Evolutionary conservation across 441 rosid species (phyloP).

Genomic region (Pelargonium exstipulatum): DNA sequence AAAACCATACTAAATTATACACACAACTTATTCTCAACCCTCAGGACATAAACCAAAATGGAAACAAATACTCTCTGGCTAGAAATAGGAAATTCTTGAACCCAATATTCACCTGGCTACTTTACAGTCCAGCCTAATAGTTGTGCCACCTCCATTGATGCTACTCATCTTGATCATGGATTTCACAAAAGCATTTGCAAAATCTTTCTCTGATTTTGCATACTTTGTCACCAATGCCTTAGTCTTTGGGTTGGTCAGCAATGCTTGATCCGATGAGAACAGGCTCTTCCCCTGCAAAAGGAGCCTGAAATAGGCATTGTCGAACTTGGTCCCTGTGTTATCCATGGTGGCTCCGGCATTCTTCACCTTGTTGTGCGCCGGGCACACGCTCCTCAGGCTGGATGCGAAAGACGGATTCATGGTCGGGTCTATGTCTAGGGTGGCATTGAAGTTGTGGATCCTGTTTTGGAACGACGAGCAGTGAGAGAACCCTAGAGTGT

Average conservation of each 20-base stretch:
- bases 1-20: neutral
- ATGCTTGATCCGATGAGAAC: constrained; percentile 49
- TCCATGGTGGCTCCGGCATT: constrained; percentile 49
- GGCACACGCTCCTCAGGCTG: constrained; percentile 39
- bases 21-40: neutral
- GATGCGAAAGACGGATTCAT: constrained; percentile 43
- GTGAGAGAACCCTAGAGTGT: constrained; percentile 65
- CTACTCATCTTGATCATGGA: constrained; percentile 62
- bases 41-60: neutral
- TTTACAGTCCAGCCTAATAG: constrained; percentile 46
- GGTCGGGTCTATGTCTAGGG: constrained; percentile 51
- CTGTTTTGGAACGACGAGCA: constrained; percentile 61
- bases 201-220: constrained; percentile 32
- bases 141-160: constrained; percentile 38
- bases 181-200: constrained; percentile 38
- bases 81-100: neutral
- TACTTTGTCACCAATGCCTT: constrained; percentile 38
- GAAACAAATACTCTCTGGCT: neutral
- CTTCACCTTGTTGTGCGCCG: constrained; percentile 39
- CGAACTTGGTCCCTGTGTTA: constrained; percentile 26
- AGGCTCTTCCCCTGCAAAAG: constrained; percentile 48
- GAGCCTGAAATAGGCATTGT: constrained; percentile 48
- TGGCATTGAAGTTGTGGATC: constrained; percentile 56
- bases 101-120: constrained; percentile 25
- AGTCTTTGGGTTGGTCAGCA: constrained; percentile 33